These are phyloP conservation scores for Helichrysum umbraculigerum DNA, from an alignment of 129 eudicot species.

Conservation along the genomic window DNA sequence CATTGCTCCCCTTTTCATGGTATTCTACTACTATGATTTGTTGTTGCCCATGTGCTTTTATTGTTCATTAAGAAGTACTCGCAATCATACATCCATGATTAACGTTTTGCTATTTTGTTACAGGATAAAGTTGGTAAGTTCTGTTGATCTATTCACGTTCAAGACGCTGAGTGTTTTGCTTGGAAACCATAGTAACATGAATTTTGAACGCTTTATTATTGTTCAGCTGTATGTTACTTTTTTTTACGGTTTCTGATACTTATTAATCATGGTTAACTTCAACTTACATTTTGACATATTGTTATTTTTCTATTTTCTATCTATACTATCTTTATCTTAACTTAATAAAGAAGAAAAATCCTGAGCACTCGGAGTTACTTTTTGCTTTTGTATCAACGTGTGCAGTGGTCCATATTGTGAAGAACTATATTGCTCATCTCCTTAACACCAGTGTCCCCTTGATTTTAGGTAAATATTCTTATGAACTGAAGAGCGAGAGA, in stretches of 20 bases:
- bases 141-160: slow-evolving; percentile 32
- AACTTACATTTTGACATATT: slow-evolving; percentile 1
- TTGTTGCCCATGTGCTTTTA: not conserved
- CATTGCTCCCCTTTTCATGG: slow-evolving; percentile 95
- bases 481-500: slow-evolving; percentile 1
- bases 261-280: not conserved
- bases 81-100: slow-evolving; percentile 24
- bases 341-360: not conserved
- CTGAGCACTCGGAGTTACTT: slow-evolving; percentile 9
- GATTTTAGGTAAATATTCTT: slow-evolving; percentile 65
- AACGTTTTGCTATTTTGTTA: slow-evolving; percentile 27
- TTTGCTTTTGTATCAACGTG: slow-evolving; percentile 18
- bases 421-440: slow-evolving; percentile 77
- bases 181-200: slow-evolving; percentile 24
- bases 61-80: not conserved
- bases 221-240: not conserved
- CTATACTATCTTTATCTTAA: not conserved
- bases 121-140: slow-evolving; percentile 99
- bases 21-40: slow-evolving; percentile 25
- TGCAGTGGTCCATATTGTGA: slow-evolving; percentile 89
- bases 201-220: not conserved
- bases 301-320: not conserved
- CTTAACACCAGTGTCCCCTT: slow-evolving; percentile 74
- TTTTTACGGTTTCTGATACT: not conserved
- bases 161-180: slow-evolving; percentile 25